These are phyloP conservation scores for Orbilia brochopaga DNA, from an alignment of 2,329 filamentous ascomycete genomes.

Conservation along the genomic window DNA sequence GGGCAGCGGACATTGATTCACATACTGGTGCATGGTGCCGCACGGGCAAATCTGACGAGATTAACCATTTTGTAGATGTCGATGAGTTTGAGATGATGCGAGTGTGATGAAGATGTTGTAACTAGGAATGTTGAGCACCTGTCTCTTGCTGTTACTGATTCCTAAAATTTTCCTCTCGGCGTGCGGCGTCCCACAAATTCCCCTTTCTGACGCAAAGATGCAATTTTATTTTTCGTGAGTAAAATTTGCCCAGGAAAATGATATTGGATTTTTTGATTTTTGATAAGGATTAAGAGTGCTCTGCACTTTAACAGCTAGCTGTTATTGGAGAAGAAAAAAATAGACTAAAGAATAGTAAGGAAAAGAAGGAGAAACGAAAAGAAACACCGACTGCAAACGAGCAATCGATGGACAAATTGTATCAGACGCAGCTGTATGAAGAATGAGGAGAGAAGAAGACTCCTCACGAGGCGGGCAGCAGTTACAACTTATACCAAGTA, in stretches of 20 bases:
- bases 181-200: constrained; percentile 21
- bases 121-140: constrained; percentile 19
- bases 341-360: constrained; percentile 28
- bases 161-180: constrained; percentile 31
- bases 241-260: constrained; percentile 30
- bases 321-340: constrained; percentile 12
- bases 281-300: constrained; percentile 40
- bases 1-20: neutral
- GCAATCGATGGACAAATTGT: constrained; percentile 44
- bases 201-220: constrained; percentile 30
- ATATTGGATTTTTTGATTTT: constrained; percentile 14
- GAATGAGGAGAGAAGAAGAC: constrained; percentile 22
- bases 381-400: constrained; percentile 33
- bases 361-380: constrained; percentile 33
- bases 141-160: constrained; percentile 18
- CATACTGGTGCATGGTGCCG: constrained; percentile 50
- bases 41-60: constrained; percentile 42
- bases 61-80: constrained; percentile 34
- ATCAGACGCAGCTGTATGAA: constrained; percentile 47
- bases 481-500: constrained; percentile 49
- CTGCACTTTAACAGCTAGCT: constrained; percentile 50
- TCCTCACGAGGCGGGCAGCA: constrained; percentile 23
- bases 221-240: constrained; percentile 28
- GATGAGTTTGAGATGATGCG: constrained; percentile 6
- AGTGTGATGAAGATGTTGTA: constrained; percentile 20